Evolutionary conservation across 768 basidiomycete species (phyloP), one percentile per base, ranked within the genome.

Genomic region (Pleurotus salmoneostramineus): DNA sequence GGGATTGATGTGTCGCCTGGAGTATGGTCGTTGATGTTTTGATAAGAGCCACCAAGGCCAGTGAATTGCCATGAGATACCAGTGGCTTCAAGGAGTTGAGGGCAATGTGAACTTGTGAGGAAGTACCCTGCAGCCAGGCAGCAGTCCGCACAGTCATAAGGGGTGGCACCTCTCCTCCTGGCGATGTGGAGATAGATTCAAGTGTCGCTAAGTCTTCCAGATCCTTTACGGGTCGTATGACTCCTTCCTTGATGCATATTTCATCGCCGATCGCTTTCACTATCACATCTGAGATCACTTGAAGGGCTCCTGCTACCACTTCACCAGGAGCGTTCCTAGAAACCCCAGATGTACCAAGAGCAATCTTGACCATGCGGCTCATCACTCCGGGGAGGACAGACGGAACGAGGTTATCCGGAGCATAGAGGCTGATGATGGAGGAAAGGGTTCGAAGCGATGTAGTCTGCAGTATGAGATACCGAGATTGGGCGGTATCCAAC

Each of bases 301-400:
- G 66, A 6, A 94, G 75, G 3, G 87, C 77, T 4, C 73, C 71
- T 2, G 81, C 77, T 35, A 90, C 88, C 32, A 79, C 74, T 17
- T 88, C 87, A 5, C 91, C 89, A 60, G 83, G 86, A 6, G 87
- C 81, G 86, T 89, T 93, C 21, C 83, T 83, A 66, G 83, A 88
- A 32, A 69, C 72, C 31, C 75, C 70, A 4, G 76, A 71, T 14
- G 71, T 68, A 7, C 83, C 88, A 1, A 90, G 75, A 4, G 88
- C 80, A 11, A 93, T 69, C 64, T 87, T 92, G 32, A 81, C 82
- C 83, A 89, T 88, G 14, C 79, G 70, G 64, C 92, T 95, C 59
- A 93, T 80, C 34, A 89, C 80, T 1, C 95, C 95, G 0, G 95
- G 95, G 32, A 98, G 74, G 31, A 98, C 76, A 10, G 89, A 84